Percentiles rank a stretch among this genome's conserved stretches.
These are phyloP conservation scores for Penicillium cataractarum DNA, from an alignment of 495 filamentous ascomycete species.

Conservation along the genomic window DNA sequence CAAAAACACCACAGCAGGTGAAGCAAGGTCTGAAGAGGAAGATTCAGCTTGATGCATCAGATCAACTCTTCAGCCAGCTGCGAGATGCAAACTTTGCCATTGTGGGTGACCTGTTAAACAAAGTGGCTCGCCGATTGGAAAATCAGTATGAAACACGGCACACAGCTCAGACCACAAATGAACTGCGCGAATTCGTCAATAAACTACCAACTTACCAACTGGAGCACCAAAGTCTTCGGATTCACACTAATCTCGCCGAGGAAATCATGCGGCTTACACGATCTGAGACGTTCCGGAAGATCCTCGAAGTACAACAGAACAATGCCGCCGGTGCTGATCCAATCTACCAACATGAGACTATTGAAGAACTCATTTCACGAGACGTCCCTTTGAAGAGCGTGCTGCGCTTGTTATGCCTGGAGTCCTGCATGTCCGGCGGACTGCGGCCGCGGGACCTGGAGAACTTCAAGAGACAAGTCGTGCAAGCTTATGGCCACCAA, in stretches of 20 bases:
- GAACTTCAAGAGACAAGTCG: conserved; percentile 79
- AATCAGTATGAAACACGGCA: conserved; percentile 90
- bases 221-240: conserved; percentile 87
- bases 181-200: conserved; percentile 89
- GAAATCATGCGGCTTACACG: conserved; percentile 92
- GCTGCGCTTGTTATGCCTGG: conserved; percentile 84
- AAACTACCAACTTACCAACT: conserved; percentile 91
- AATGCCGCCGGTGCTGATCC: conserved; percentile 90
- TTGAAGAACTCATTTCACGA: conserved; percentile 91
- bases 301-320: conserved; percentile 94
- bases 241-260: conserved; percentile 90
- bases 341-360: conserved; percentile 81
- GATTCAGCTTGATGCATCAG: conserved; percentile 84
- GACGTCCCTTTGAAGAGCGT: conserved; percentile 76
- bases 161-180: conserved; percentile 80
- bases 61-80: conserved; percentile 86
- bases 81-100: conserved; percentile 95
- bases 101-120: conserved; percentile 85
- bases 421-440: conserved; percentile 87
- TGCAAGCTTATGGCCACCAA: conserved; percentile 94
- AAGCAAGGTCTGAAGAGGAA: conserved; percentile 81
- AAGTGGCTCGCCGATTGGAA: conserved; percentile 84
- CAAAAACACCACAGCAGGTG: conserved; percentile 55
- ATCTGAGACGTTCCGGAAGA: conserved; percentile 82
- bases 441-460: conserved; percentile 87